Percentiles rank a stretch among this genome's conserved stretches.
Conservation (phyloP, 805 yeast genomes). For the Metschnikowia amazonensis region DNA sequence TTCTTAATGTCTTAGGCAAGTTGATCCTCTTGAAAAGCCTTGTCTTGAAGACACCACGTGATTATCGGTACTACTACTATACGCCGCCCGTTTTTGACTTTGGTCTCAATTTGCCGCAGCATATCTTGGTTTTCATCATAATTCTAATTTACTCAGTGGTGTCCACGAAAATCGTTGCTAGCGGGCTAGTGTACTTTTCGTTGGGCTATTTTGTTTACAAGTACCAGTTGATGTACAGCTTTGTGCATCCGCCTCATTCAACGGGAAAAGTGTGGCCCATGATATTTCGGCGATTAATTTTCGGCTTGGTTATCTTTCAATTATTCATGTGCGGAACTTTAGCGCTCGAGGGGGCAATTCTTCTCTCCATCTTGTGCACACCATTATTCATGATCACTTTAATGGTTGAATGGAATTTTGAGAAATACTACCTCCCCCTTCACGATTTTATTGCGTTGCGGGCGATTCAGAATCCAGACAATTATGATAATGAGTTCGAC, state of each 20-base stretch:
- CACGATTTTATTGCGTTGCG: constrained; percentile 55
- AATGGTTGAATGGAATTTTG: constrained; percentile 47
- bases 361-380: constrained; percentile 44
- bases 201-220: constrained; percentile 59
- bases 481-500: constrained; percentile 40
- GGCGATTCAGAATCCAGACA: constrained; percentile 46
- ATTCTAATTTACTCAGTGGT: constrained; percentile 58
- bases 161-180: constrained; percentile 55
- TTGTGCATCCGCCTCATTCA: constrained; percentile 62
- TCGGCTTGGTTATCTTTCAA: constrained; percentile 55
- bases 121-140: constrained; percentile 54
- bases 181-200: constrained; percentile 54
- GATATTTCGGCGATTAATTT: constrained; percentile 51
- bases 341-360: constrained; percentile 55
- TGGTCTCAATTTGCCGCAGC: constrained; percentile 61
- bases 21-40: constrained; percentile 36
- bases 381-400: constrained; percentile 49
- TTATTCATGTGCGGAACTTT: constrained; percentile 62
- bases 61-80: constrained; percentile 48
- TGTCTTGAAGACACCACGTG: constrained; percentile 47
- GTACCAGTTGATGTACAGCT: constrained; percentile 57
- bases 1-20: constrained; percentile 39
- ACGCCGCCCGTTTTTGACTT: constrained; percentile 59
- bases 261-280: constrained; percentile 69
- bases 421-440: constrained; percentile 51